phyloP scores from a whole-genome alignment of 2,329 filamentous ascomycete genomes.

The Penicillium polonicum region DNA sequence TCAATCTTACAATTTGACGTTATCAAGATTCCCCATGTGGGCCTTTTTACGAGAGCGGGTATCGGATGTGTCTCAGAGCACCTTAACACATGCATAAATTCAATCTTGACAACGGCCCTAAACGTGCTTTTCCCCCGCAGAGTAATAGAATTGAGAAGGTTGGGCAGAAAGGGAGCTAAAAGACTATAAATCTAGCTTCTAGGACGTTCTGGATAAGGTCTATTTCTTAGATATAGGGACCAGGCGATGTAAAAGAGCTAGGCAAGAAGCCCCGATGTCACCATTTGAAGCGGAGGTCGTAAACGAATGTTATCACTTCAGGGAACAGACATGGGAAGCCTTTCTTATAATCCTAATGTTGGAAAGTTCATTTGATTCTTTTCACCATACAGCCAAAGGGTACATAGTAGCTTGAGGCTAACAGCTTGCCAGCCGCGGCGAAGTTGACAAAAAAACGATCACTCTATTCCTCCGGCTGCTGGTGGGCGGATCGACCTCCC shows the following conservation, averaged over 20 bases:
- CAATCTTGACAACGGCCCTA: background rate
- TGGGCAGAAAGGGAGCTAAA: background rate
- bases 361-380: background rate
- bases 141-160: background rate
- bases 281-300: background rate
- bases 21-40: background rate
- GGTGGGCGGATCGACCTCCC: constrained; percentile 31
- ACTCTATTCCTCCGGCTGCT: background rate
- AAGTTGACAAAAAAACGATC: background rate
- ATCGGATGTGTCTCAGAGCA: background rate
- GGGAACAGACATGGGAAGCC: background rate
- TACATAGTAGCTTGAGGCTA: background rate
- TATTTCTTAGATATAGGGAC: background rate
- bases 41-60: background rate
- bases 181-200: background rate
- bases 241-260: background rate
- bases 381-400: background rate
- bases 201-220: background rate
- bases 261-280: background rate
- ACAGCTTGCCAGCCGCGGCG: background rate
- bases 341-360: background rate
- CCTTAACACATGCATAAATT: background rate
- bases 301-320: background rate
- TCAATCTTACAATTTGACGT: background rate
- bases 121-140: too few species aligned